These are phyloP conservation scores for Juglanconis sp. DNA, from an alignment of 2,329 filamentous ascomycete genomes.

Conservation along the genomic window DNA sequence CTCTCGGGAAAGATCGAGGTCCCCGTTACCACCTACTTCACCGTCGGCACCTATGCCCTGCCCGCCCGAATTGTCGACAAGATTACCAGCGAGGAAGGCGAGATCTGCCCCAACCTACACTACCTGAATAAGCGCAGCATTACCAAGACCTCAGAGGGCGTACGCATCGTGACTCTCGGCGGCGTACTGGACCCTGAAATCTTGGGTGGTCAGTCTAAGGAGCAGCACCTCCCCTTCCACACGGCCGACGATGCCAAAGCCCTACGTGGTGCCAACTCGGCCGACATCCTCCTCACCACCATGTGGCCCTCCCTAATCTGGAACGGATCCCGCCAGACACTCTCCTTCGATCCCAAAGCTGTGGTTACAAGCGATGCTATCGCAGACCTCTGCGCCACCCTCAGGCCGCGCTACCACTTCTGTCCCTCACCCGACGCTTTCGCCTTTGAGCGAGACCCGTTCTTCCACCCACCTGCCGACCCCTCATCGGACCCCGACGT, in stretches of 20 bases:
- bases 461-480: slow-evolving; percentile 61
- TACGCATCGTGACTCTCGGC: slow-evolving; percentile 83
- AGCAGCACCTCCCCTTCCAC: slow-evolving; percentile 75
- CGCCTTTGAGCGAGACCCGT: slow-evolving; percentile 90
- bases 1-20: slow-evolving; percentile 70
- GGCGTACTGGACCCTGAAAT: slow-evolving; percentile 65
- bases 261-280: slow-evolving; percentile 70
- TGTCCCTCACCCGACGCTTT: slow-evolving; percentile 61
- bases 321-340: slow-evolving; percentile 61
- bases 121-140: slow-evolving; percentile 84
- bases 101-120: slow-evolving; percentile 85
- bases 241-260: slow-evolving; percentile 72
- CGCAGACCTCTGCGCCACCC: slow-evolving; percentile 69
- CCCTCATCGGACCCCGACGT: slow-evolving; percentile 44
- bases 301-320: slow-evolving; percentile 78
- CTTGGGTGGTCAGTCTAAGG: slow-evolving; percentile 59
- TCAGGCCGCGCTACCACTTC: slow-evolving; percentile 94
- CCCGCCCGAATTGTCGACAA: slow-evolving; percentile 69
- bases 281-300: slow-evolving; percentile 84
- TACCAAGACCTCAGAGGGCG: slow-evolving; percentile 84
- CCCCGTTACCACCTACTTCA: slow-evolving; percentile 87
- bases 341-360: slow-evolving; percentile 51
- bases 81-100: slow-evolving; percentile 64
- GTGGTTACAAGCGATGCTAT: slow-evolving; percentile 62
- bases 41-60: slow-evolving; percentile 69